Evolutionary conservation across 176 grass and related monocot species (phyloP), one percentile per base, ranked within the genome.

Genomic region (Ensete glaucum): DNA sequence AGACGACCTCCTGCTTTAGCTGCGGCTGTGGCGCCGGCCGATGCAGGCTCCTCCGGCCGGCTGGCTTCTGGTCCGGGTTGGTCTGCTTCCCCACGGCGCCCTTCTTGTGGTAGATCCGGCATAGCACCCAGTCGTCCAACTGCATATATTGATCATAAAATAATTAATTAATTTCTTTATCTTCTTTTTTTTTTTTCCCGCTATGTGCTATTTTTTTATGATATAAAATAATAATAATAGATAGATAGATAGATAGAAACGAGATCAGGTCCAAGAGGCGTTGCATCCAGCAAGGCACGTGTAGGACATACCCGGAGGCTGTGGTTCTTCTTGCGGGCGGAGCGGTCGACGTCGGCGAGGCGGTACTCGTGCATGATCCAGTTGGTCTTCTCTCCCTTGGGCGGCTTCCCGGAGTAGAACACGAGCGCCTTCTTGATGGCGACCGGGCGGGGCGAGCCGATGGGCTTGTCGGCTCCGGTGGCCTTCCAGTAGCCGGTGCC

Each of bases 321-420:
- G 16, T 3, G 16, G 85, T 79, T 85, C 80, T 87, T 92, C 73
- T 85, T 89, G 85, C 85, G 87, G 54, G 74, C 90, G 13, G 90
- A 85, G 53, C 90, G 90, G 79, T 93, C 85, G 70, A 93, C 90
- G 75, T 83, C 80, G 55, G 90, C 90, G 68, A 99, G 96, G 25
- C 96, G 81, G 78, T 99, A 99, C 83, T 99, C 96, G 73, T 99
- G 96, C 96, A 99, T 99, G 85, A 99, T 99, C 96, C 96, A 99
- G 62, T 99, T 99, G 64, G 96, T 89, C 85, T 99, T 99, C 85
- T 89, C 91, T 48, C 90, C 90, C 71, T 89, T 93, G 74, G 90
- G 87, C 13, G 90, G 87, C 82, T 89, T 93, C 29, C 90, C 90
- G 54, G 84, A 56, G 62, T 93, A 93, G 80, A 93, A 93, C 26